phyloP scores from a whole-genome alignment of 140 eudicot genomes.

The Bidens hawaiensis region DNA sequence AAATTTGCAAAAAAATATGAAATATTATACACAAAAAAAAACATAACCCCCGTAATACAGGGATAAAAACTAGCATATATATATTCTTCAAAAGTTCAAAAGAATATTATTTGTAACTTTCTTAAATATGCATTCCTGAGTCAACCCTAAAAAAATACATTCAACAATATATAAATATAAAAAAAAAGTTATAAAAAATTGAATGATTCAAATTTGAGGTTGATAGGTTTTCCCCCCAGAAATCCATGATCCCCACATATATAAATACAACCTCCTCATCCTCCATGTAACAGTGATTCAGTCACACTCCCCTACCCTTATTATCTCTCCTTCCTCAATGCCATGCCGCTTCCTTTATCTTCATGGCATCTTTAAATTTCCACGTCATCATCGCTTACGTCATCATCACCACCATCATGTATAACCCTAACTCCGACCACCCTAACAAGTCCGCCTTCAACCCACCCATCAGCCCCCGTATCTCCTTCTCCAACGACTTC shows the following conservation, averaged over 20 bases:
- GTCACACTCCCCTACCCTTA: too few relatives aligned
- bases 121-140: neutral
- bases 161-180: neutral
- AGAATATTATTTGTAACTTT: too few relatives aligned
- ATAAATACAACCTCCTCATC: slow-evolving; percentile 37
- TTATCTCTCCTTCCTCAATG: slow-evolving; percentile 12
- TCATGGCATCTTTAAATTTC: slow-evolving; percentile 31
- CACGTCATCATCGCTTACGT: neutral
- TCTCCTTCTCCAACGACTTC: slow-evolving; percentile 78
- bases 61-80: too few relatives aligned
- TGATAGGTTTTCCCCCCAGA: slow-evolving; percentile 26
- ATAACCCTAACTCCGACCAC: slow-evolving; percentile 41
- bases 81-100: too few relatives aligned
- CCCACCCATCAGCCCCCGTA: slow-evolving; percentile 61
- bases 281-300: slow-evolving; percentile 32
- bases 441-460: slow-evolving; percentile 18
- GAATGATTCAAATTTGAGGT: slow-evolving; percentile 33
- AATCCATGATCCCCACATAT: slow-evolving; percentile 33
- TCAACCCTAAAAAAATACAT: neutral
- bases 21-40: too few relatives aligned
- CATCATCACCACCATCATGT: too few relatives aligned
- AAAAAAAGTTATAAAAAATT: neutral
- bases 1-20: too few relatives aligned
- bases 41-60: too few relatives aligned
- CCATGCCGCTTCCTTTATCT: slow-evolving; percentile 23